Conservation (phyloP, 306 rosid species). For the Mimosa bimucronata region DNA sequence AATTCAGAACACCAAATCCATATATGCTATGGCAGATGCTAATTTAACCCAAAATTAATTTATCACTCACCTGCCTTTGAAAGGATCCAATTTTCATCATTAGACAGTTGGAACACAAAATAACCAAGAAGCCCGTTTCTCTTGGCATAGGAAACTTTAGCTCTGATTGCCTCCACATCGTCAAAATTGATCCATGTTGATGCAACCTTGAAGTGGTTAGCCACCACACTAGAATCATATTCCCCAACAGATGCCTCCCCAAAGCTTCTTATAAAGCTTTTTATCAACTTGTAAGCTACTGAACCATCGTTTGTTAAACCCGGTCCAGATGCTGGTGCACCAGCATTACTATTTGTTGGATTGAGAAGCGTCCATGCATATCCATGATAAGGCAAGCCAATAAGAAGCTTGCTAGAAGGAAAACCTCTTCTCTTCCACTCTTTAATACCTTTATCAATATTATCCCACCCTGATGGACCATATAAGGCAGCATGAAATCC, state of each 20-base stretch:
- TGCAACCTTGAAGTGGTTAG: constrained; percentile 29
- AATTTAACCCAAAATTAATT: no score
- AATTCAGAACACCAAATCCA: constrained; percentile 25
- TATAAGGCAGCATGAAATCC: constrained; percentile 36
- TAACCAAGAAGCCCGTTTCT: constrained; percentile 37
- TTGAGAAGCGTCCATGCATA: constrained; percentile 39
- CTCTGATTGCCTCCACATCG: constrained; percentile 36
- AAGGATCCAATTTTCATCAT: constrained; percentile 56
- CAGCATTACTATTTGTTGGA: background rate
- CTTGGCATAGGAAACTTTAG: constrained; percentile 42
- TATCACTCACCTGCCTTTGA: constrained; percentile 45
- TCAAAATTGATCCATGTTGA: constrained; percentile 36
- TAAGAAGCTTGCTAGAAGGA: constrained; percentile 29
- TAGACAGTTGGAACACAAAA: constrained; percentile 31
- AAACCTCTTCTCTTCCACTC: constrained; percentile 20
- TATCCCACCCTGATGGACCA: constrained; percentile 28
- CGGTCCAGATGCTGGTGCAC: constrained; percentile 37
- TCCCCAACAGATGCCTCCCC: background rate
- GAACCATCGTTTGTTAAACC: constrained; percentile 31
- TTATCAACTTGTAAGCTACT: constrained; percentile 22
- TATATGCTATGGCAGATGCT: no score
- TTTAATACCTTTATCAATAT: constrained; percentile 5
- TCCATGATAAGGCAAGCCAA: constrained; percentile 48
- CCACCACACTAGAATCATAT: constrained; percentile 13
- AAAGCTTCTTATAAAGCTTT: background rate